Conservation (phyloP, 1,284 basidiomycete species). For the Puccinia hordei region DNA sequence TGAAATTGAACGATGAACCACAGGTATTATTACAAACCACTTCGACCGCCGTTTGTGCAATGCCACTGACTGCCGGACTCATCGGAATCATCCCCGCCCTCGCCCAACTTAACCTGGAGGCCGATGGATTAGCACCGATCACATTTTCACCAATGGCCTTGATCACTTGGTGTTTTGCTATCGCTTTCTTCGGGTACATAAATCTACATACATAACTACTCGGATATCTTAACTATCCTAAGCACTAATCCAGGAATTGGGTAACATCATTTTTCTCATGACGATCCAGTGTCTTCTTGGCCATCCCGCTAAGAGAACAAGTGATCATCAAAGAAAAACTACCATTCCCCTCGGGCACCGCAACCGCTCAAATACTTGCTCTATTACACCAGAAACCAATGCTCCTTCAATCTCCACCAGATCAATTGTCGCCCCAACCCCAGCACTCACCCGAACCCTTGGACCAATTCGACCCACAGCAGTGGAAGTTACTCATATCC, state of each 20-base stretch:
- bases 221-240: background rate
- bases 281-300: slow-evolving; percentile 76
- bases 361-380: slow-evolving; percentile 90
- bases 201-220: background rate
- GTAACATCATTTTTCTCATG: slow-evolving; percentile 52
- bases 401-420: background rate
- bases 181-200: slow-evolving; percentile 83
- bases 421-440: background rate
- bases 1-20: slow-evolving; percentile 57
- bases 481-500: slow-evolving; percentile 37
- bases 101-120: slow-evolving; percentile 70
- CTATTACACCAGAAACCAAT: slow-evolving; percentile 76
- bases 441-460: background rate
- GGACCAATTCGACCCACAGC: slow-evolving; percentile 11
- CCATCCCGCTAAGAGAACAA: slow-evolving; percentile 87
- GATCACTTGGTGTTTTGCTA: slow-evolving; percentile 78
- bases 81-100: slow-evolving; percentile 93
- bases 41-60: slow-evolving; percentile 77
- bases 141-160: slow-evolving; percentile 71
- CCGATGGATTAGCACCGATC: slow-evolving; percentile 77
- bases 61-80: slow-evolving; percentile 90
- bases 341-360: slow-evolving; percentile 87
- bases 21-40: slow-evolving; percentile 84
- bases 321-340: slow-evolving; percentile 93
- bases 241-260: slow-evolving; percentile 25